phyloP scores from a whole-genome alignment of 2,329 filamentous ascomycete species.

The Aspergillus spinulosporus region DNA sequence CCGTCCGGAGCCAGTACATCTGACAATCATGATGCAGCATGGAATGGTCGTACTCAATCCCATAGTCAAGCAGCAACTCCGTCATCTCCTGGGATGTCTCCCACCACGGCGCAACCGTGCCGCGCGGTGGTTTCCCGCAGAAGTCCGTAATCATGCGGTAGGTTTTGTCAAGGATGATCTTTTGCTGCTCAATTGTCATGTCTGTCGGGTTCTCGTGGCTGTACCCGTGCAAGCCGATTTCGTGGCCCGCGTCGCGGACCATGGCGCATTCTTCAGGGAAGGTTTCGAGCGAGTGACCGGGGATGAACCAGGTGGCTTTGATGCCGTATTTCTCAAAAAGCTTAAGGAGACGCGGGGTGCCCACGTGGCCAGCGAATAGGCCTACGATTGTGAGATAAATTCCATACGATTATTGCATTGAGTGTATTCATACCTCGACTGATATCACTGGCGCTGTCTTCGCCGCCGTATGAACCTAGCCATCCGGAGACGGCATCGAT shows the following conservation, averaged over 20 bases:
- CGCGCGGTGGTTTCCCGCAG: slow-evolving; percentile 70
- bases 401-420: slow-evolving; percentile 50
- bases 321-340: slow-evolving; percentile 72
- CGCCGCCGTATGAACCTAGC: slow-evolving; percentile 72
- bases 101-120: slow-evolving; percentile 75
- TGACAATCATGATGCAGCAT: slow-evolving; percentile 49
- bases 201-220: slow-evolving; percentile 71
- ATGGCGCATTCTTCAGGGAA: slow-evolving; percentile 65
- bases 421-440: slow-evolving; percentile 55
- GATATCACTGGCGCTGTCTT: slow-evolving; percentile 72
- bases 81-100: slow-evolving; percentile 68
- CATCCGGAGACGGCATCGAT: slow-evolving; percentile 76
- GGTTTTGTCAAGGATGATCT: slow-evolving; percentile 74
- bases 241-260: slow-evolving; percentile 64
- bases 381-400: slow-evolving; percentile 36
- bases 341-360: slow-evolving; percentile 65
- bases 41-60: slow-evolving; percentile 48
- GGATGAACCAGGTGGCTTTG: slow-evolving; percentile 67
- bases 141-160: slow-evolving; percentile 73
- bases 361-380: slow-evolving; percentile 68
- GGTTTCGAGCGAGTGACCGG: slow-evolving; percentile 63
- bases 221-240: slow-evolving; percentile 70
- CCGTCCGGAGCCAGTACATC: slow-evolving; percentile 46
- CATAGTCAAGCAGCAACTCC: slow-evolving; percentile 45
- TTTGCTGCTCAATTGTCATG: slow-evolving; percentile 74